Evolutionary conservation across 805 yeast species (phyloP).

Genomic region (Cyberlindnera subsufficiens): DNA sequence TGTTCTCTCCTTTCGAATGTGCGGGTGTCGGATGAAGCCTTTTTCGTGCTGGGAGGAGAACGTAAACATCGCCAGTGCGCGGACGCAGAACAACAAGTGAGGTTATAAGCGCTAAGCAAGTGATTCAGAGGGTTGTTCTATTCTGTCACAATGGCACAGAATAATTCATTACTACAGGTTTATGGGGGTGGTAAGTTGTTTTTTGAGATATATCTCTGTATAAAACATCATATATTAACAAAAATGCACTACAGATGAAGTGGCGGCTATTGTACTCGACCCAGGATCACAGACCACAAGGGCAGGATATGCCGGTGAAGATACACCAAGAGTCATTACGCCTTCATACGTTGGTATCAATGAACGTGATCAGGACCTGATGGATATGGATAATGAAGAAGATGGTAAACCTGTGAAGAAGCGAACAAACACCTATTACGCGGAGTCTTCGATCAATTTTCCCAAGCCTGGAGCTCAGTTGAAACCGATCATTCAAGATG

Average conservation of each 20-base stretch:
- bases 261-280: conserved; percentile 85
- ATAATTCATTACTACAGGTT: conserved; percentile 18
- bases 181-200: conserved; percentile 17
- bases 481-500: conserved; percentile 53
- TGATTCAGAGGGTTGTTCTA: neutral
- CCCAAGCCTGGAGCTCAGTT: conserved; percentile 50
- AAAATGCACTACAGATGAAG: conserved; percentile 53
- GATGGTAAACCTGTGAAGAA: conserved; percentile 17
- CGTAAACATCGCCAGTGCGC: too few species aligned
- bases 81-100: neutral
- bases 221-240: neutral
- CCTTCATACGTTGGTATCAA: conserved; percentile 61
- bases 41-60: too few species aligned
- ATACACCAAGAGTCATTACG: conserved; percentile 67
- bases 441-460: conserved; percentile 38
- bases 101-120: neutral
- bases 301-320: conserved; percentile 91
- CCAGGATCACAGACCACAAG: conserved; percentile 84
- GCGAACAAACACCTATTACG: conserved; percentile 25
- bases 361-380: conserved; percentile 12
- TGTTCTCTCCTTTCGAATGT: neutral
- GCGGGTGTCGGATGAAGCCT: neutral
- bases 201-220: neutral
- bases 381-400: conserved; percentile 20
- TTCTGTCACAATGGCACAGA: conserved; percentile 16